These are phyloP conservation scores for Saraca asoca DNA, from an alignment of 331 rosid genomes.

Conservation along the genomic window DNA sequence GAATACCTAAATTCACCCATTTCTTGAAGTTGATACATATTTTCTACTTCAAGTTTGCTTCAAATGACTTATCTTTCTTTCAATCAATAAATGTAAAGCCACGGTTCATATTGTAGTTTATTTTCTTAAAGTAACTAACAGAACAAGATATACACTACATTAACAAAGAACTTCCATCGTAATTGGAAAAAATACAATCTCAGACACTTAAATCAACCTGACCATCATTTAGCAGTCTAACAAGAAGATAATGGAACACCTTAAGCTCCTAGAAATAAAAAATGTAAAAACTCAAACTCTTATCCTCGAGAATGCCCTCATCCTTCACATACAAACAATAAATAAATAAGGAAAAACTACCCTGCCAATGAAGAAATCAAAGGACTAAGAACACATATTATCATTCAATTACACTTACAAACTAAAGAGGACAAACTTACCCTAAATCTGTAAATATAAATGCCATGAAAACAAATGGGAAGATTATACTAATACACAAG, in stretches of 20 bases:
- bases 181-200: not conserved
- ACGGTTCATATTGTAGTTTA: not conserved
- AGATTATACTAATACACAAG: slow-evolving; percentile 8
- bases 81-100: slow-evolving; percentile 9
- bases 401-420: slow-evolving; percentile 3
- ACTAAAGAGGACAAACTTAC: not conserved
- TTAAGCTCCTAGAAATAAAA: not conserved
- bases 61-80: slow-evolving; percentile 14
- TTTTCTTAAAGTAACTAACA: not conserved
- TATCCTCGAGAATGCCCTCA: not conserved
- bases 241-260: slow-evolving; percentile 9
- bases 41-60: slow-evolving; percentile 12
- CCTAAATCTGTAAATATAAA: slow-evolving; percentile 9
- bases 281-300: not conserved
- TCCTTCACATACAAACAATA: not conserved
- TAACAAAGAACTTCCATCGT: not conserved
- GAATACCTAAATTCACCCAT: not conserved
- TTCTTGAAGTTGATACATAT: slow-evolving; percentile 1
- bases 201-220: not conserved
- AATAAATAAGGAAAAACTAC: not conserved
- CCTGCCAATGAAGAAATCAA: not conserved
- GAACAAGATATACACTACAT: not conserved
- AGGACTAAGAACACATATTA: slow-evolving; percentile 1
- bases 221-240: slow-evolving; percentile 10
- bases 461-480: slow-evolving; percentile 4